Base-by-base conservation (phyloP, 192 early-diverging fungal genomes). In the Entomortierella beljakovae region DNA sequence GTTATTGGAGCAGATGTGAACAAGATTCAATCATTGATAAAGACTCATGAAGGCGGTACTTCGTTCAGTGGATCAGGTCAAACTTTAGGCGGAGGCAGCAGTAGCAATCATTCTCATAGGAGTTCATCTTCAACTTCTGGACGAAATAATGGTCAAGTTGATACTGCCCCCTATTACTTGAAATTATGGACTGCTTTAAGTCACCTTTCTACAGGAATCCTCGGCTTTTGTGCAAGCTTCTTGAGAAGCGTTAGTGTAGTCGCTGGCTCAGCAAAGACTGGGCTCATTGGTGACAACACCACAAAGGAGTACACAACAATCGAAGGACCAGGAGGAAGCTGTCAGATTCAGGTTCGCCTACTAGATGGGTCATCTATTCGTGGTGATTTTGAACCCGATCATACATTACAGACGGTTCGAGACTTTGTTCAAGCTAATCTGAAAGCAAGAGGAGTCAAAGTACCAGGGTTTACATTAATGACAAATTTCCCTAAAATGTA, bases 401-500 rank as follows among this genome's bases (percentile, higher is more conserved):
- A 76, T 9, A 76, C 57, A 4, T 25, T 76, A 9, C 49, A 76
- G 53, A 22, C 48, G 11, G 73, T 76, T 7, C 60, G 48, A 2
- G 65, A 76, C 42, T 76, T 76, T 63, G 73, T 76, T n/a, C 57
- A 63, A 37, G 73, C 64, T 23, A 76, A 66, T 28, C 9, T 76
- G 64, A 53, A 68, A 25, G 72, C 62, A 32, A 61, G 72, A 22
- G 58, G 72, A 29, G 38, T 67, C 40, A 76, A 68, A 34, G 58
- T 65, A 25, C 73, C 73, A 18, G 73, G 59, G 31, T 76, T 76
- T 29, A 25, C 38, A 3, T 38, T 76, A 35, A 76, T 76, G 64
- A 76, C 73, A 31, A 76, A 67, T 43, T 76, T 76, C 33, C 73
- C 73, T 6, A 76, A 67, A 25, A 68, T 53, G 73, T 68, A 57